phyloP scores from a whole-genome alignment of 2,329 filamentous ascomycete species.

The Rosellinia necatrix region DNA sequence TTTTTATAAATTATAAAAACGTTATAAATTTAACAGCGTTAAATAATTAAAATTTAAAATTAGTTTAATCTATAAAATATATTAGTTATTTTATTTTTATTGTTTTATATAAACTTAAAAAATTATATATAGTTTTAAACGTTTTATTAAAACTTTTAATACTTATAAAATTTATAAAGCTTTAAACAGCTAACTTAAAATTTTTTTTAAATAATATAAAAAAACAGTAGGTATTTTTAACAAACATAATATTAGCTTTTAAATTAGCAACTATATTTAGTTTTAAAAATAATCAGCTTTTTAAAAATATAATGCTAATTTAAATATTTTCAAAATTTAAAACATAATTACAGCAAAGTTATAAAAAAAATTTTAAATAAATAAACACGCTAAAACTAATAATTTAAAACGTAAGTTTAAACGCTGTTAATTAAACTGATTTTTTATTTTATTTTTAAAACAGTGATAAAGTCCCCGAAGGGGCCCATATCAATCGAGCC shows the following conservation, averaged over 20 bases:
- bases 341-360: slow-evolving; percentile 1
- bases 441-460: slow-evolving; percentile 8
- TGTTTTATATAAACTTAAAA: slow-evolving; percentile 9
- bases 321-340: not conserved
- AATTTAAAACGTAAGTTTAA: not conserved
- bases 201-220: no score
- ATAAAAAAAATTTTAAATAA: slow-evolving; percentile 19
- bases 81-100: slow-evolving; percentile 1
- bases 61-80: slow-evolving; percentile 17
- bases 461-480: no score
- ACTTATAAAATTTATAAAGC: not conserved
- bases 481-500: no score
- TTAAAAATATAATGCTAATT: not conserved
- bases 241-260: not conserved
- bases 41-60: slow-evolving; percentile 9
- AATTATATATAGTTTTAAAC: slow-evolving; percentile 13
- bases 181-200: not conserved
- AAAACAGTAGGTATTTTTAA: not conserved
- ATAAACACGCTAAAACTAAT: not conserved
- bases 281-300: not conserved
- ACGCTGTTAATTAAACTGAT: not conserved
- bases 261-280: not conserved
- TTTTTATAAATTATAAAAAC: slow-evolving; percentile 13
- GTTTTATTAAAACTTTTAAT: slow-evolving; percentile 3
- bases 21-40: slow-evolving; percentile 9